Evolutionary conservation across 2,329 filamentous ascomycete species (phyloP).

Genomic region (Exophiala viscosa): DNA sequence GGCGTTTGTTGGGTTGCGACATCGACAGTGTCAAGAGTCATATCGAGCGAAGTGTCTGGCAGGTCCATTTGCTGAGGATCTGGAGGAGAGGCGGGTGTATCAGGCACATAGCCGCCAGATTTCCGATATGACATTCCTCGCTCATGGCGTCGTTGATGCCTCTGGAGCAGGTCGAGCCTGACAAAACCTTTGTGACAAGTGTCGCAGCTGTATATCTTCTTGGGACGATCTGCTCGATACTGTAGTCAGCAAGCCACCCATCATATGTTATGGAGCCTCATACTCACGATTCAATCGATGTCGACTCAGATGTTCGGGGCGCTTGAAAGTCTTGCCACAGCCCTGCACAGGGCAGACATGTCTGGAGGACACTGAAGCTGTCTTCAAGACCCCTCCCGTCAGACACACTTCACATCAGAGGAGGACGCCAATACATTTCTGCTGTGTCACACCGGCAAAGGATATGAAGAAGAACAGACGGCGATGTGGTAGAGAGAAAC

Average conservation of each 20-base stretch:
- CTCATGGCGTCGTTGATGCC: slow-evolving; percentile 31
- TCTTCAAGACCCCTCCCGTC: too few species aligned
- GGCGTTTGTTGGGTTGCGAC: not conserved
- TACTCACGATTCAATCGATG: slow-evolving; percentile 13
- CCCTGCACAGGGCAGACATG: slow-evolving; percentile 9
- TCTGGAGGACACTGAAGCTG: slow-evolving; percentile 6
- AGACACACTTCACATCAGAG: too few species aligned
- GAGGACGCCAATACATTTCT: too few species aligned
- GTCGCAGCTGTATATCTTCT: slow-evolving; percentile 6
- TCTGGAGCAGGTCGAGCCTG: slow-evolving; percentile 28
- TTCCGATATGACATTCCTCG: slow-evolving; percentile 31
- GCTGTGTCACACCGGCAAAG: too few species aligned
- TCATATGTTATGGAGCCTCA: not conserved
- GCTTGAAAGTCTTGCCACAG: slow-evolving; percentile 13
- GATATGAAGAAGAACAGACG: too few species aligned
- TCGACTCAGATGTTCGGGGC: slow-evolving; percentile 12
- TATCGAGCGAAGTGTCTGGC: not conserved
- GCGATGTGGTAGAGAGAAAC: too few species aligned
- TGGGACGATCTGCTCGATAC: slow-evolving; percentile 5
- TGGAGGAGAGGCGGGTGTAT: not conserved
- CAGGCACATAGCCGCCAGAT: slow-evolving; percentile 23
- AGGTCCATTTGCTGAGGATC: not conserved
- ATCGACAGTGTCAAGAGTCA: not conserved
- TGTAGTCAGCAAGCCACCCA: not conserved
- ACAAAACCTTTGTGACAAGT: slow-evolving; percentile 30